Evolutionary conservation across 345 rosid species (phyloP), one percentile per base, ranked within the genome.

Genomic region (Nasturtium officinale): DNA sequence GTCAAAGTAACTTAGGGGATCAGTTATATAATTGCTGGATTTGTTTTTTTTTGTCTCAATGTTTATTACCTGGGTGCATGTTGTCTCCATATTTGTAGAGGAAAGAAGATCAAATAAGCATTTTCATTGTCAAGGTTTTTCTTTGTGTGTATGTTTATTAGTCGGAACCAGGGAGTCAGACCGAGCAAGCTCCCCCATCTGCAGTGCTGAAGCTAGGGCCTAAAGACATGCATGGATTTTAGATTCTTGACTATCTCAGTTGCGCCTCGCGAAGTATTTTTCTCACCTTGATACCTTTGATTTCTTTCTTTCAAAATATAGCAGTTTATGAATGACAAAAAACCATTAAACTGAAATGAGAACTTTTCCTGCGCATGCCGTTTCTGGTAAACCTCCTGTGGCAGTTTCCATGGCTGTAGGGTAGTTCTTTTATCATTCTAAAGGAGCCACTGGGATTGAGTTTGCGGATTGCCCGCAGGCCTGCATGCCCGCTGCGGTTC

Each of bases 131-230:
- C 47, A 28, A 37, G n/a, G 12, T 63, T 13, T 74, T 21, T 35
- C 35, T 61, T 17, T 51, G 23, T 68, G 65, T 61, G 17, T 54
- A 55, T 73, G 45, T 63, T 77, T 77, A 38, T 73, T 82, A 95
- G 99, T 78, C 87, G 23, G 98, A 95, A 83, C 99, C 99, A 56
- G 99, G 99, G 50, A 88, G 97, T 84, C 96, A 95, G 82, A 95
- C 99, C 6, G 99, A 95, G 85, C 99, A 95, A 84, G 89, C 96
- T 9, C 96, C 99, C 82, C 99, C 99, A 69, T 90, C 99, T 77
- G 87, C 92, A 54, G 83, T 91, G 53, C 82, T 95, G 82, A 58
- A 62, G 75, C 84, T 95, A 79, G 83, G 78, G 66, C 98, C 96
- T 17, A 85, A 88, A 68, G 96, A 91, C 71, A 82, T 90, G 96